phyloP scores from a whole-genome alignment of 2,329 filamentous ascomycete species.

The Apiospora aurea region DNA sequence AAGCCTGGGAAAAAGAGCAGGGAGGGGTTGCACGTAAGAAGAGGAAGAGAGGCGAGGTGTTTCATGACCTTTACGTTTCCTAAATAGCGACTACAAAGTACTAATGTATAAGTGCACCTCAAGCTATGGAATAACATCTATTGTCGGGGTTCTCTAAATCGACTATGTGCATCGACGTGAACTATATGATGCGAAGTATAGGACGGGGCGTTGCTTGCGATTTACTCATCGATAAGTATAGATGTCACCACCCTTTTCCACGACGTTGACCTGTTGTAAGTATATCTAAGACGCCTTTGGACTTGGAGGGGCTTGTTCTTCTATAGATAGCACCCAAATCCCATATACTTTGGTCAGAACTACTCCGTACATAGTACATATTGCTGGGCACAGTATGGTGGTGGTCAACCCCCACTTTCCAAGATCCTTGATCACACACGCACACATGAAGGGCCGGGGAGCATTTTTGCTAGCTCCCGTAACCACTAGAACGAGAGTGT shows the following conservation, averaged over 20 bases:
- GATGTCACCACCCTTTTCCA: no score
- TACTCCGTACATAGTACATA: background rate
- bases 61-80: slow-evolving; percentile 39
- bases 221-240: background rate
- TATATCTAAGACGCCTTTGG: background rate
- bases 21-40: slow-evolving; percentile 32
- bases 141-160: background rate
- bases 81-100: slow-evolving; percentile 38
- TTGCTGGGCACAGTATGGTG: background rate
- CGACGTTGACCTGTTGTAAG: background rate
- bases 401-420: slow-evolving; percentile 3
- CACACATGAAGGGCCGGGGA: background rate
- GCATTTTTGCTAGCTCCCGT: background rate
- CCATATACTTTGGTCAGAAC: no score
- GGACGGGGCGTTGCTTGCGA: background rate
- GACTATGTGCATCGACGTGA: background rate
- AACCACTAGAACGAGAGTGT: background rate
- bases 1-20: slow-evolving; percentile 26
- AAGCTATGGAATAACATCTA: background rate
- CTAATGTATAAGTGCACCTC: slow-evolving; percentile 37
- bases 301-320: background rate
- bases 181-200: background rate
- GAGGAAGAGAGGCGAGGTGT: slow-evolving; percentile 31
- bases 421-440: background rate
- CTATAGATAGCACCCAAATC: background rate